Evolutionary conservation across 2,329 filamentous ascomycete species (phyloP).

Genomic region (Phaeosphaeria sp.): DNA sequence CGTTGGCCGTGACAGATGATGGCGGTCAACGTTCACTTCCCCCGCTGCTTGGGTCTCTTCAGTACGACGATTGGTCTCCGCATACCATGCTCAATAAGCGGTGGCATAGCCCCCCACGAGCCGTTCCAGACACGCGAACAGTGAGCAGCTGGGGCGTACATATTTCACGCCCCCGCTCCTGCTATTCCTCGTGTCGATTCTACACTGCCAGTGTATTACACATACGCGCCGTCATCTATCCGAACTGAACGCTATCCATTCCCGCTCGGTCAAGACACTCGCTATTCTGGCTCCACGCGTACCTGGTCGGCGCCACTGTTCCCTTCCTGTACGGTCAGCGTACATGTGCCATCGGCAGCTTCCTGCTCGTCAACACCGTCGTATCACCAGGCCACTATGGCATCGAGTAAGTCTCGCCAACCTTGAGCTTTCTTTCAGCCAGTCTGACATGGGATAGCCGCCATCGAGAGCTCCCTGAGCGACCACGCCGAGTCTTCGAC

Average conservation of each 20-base stretch:
- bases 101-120: neutral
- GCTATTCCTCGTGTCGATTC: neutral
- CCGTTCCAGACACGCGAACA: neutral
- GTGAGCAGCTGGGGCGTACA: neutral
- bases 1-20: neutral
- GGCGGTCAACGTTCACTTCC: neutral
- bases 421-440: neutral
- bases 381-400: conserved; percentile 26
- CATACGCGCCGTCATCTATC: neutral
- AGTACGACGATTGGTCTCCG: neutral
- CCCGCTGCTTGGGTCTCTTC: neutral
- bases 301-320: neutral
- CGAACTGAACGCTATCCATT: neutral
- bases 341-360: conserved; percentile 21
- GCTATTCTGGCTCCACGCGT: conserved; percentile 2
- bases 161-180: neutral
- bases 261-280: neutral
- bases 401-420: conserved; percentile 20
- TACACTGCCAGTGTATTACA: neutral
- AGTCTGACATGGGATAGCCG: conserved; percentile 21
- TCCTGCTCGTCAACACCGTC: conserved; percentile 15
- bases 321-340: conserved; percentile 3
- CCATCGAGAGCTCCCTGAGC: conserved; percentile 27
- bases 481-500: conserved; percentile 13
- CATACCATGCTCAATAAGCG: neutral